Base-by-base conservation (phyloP, 371 early-diverging fungal genomes). In the Dichotomocladium elegans region DNA sequence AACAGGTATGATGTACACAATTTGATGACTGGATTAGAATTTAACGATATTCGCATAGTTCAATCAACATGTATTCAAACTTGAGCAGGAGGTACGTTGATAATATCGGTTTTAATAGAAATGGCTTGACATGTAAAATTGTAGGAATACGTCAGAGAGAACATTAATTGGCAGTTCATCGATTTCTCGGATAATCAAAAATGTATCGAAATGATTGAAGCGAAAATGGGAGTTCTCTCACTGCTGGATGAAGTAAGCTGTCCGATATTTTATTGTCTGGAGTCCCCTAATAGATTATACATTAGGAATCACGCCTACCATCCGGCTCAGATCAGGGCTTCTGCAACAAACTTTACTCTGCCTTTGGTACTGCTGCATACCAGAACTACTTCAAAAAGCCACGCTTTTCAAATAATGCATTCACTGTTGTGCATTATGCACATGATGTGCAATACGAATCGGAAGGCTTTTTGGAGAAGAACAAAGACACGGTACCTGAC, bases 181-280 rank as follows among this genome's bases (percentile, higher is more conserved):
- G 94, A 96, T 42, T 99, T 99, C 82, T 94, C 94, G 47, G 99
- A 99, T 74, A 95, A 99, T 66, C 95, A 97, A 71, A 96, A 95
- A n/a, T 98, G 99, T 75, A 99, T 99, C 58, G 96, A 96, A 56
- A 79, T 99, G 66, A 98, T 99, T 52, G 99, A 99, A 72, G 90
- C 90, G 55, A 89, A 85, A 63, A 81, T 94, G 53, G 99, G 99
- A 61, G 91, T 99, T 25, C 79, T 99, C 28, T 83, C 90, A 17
- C 81, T 98, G 44, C 77, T 99, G 37, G 99, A 99, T 69, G 99
- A 99, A 72, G 95, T 69, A 65, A 48, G 37, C 3, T 4, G 1
- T 12, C 10, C 31, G 21, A n/a, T 28, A 17, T 29, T 22, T 12
- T 3, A 43, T n/a, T 3, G 35, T 17, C 41, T 45, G 26, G 24